Evolutionary conservation across 2,329 filamentous ascomycete genomes (phyloP).

Genomic region (Fusarium palustre): DNA sequence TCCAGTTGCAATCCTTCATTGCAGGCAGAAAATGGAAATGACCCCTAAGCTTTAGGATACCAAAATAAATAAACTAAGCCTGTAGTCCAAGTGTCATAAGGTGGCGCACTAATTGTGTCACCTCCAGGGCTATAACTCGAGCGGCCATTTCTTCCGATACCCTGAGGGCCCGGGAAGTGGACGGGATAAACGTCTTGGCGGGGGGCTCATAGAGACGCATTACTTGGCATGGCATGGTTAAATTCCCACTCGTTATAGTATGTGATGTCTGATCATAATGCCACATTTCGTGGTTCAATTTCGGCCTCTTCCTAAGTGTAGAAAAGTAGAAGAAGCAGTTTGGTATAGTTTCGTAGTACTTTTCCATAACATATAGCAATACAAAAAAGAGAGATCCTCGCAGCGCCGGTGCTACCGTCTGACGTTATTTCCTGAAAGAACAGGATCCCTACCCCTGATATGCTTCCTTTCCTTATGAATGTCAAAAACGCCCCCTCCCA

Average conservation of each 20-base stretch:
- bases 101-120: no score
- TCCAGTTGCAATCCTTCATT: neutral
- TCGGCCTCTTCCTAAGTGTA: neutral
- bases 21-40: no score
- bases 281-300: constrained; percentile 10
- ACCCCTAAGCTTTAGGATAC: no score
- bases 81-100: no score
- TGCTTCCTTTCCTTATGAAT: constrained; percentile 17
- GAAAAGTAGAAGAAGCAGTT: constrained; percentile 4
- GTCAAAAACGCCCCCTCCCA: constrained; percentile 43
- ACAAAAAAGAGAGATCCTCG: constrained; percentile 10
- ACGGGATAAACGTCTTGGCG: no score
- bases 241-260: neutral
- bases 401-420: constrained; percentile 13
- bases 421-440: constrained; percentile 12
- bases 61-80: no score
- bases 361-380: neutral
- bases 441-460: constrained; percentile 8
- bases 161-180: no score
- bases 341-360: constrained; percentile 29
- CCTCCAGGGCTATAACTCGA: no score
- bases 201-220: no score
- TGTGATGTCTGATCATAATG: neutral
- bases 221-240: no score
- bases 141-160: no score